Conservation (phyloP, 164 flowering plant genomes). For the Kalanchoe fedtschenkoi region DNA sequence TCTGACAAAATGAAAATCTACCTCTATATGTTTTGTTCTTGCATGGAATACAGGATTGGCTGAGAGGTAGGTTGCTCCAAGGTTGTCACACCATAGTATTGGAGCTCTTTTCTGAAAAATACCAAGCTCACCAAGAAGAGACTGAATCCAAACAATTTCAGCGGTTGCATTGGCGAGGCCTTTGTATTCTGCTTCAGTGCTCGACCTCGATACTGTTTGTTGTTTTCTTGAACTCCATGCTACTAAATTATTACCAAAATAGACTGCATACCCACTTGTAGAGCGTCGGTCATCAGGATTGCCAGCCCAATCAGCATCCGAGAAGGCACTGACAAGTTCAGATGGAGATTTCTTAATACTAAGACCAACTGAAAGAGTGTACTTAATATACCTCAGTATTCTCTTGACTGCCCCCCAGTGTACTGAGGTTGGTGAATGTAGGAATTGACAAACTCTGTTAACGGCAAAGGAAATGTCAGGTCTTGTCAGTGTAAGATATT, state of each 20-base stretch:
- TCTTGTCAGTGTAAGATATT: neutral
- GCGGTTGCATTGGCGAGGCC: neutral
- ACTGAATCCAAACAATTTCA: neutral
- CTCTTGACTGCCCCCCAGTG: neutral
- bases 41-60: too few relatives aligned
- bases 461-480: neutral
- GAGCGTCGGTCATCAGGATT: neutral
- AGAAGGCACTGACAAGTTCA: neutral
- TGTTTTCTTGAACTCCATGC: neutral
- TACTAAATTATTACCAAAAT: neutral
- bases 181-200: neutral
- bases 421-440: neutral
- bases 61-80: too few relatives aligned
- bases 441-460: neutral
- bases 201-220: neutral
- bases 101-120: too few relatives aligned
- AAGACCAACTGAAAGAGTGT: neutral
- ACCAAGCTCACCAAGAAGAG: neutral
- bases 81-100: too few relatives aligned
- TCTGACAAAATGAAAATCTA: too few relatives aligned
- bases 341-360: neutral
- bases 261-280: neutral
- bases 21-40: too few relatives aligned
- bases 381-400: neutral
- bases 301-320: slow-evolving; percentile 4